These are phyloP conservation scores for Russula emetica DNA, from an alignment of 768 basidiomycete species.

Conservation along the genomic window DNA sequence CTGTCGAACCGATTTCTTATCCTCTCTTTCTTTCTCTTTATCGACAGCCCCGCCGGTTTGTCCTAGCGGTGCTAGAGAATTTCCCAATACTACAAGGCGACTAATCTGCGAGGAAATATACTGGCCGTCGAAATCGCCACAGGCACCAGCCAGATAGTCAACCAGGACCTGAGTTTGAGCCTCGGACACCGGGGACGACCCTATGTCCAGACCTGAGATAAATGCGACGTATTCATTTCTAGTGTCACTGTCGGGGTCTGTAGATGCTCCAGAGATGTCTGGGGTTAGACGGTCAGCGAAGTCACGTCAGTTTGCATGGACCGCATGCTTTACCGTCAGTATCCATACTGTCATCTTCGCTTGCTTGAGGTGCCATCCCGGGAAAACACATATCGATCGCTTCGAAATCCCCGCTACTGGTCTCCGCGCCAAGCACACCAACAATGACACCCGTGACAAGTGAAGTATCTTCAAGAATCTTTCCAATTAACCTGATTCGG, in stretches of 20 bases:
- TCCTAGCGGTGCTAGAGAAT: constrained; percentile 63
- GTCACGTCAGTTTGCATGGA: constrained; percentile 3
- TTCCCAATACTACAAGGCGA: constrained; percentile 83
- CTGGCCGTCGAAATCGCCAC: constrained; percentile 65
- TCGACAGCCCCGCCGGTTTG: constrained; percentile 33
- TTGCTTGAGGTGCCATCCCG: constrained; percentile 67
- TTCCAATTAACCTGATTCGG: constrained; percentile 82
- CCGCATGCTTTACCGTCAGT: constrained; percentile 51
- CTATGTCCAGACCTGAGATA: constrained; percentile 81
- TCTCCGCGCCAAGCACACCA: constrained; percentile 88
- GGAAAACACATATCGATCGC: constrained; percentile 85
- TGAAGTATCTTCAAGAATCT: constrained; percentile 51
- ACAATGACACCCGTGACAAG: constrained; percentile 91
- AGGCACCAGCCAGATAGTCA: constrained; percentile 86
- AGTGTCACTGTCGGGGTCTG: not conserved
- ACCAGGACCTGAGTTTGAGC: constrained; percentile 80
- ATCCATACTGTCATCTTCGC: constrained; percentile 51
- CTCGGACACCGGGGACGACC: constrained; percentile 55
- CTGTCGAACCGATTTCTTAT: constrained; percentile 51
- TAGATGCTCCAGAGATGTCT: not conserved
- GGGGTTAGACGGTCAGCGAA: constrained; percentile 16
- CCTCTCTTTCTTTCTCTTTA: constrained; percentile 37
- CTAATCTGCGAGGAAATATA: constrained; percentile 66
- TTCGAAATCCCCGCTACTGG: constrained; percentile 84
- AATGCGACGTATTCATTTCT: constrained; percentile 73